phyloP scores from a whole-genome alignment of 169 alveolate species.

The Cryptosporidium viatorum region DNA sequence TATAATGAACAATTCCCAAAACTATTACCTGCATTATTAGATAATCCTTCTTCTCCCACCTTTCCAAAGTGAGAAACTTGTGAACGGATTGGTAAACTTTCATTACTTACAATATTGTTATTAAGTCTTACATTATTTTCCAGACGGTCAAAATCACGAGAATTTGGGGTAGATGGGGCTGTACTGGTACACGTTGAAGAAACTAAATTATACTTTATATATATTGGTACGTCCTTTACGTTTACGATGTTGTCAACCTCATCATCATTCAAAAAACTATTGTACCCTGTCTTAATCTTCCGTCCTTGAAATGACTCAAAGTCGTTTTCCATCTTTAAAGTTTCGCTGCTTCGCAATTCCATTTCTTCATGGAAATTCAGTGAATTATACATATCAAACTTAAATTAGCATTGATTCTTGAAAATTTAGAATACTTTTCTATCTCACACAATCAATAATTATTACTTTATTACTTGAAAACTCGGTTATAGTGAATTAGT shows the following conservation, averaged over 20 bases:
- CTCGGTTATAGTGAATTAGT: background rate
- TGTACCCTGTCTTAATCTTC: background rate
- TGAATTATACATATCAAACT: slow-evolving; percentile 11
- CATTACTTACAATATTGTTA: background rate
- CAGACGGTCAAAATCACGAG: slow-evolving; percentile 40
- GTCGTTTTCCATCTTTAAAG: background rate
- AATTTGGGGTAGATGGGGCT: slow-evolving; percentile 70
- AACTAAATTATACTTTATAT: slow-evolving; percentile 11
- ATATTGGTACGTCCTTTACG: slow-evolving; percentile 51
- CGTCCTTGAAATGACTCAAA: background rate
- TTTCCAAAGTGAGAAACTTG: slow-evolving; percentile 10
- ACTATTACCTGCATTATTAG: background rate
- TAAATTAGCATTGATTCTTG: background rate
- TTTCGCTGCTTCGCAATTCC: background rate
- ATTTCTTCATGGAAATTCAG: slow-evolving; percentile 10
- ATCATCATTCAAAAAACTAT: background rate
- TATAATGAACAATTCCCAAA: background rate
- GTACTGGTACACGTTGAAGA: slow-evolving; percentile 45
- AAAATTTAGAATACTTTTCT: background rate
- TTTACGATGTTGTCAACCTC: slow-evolving; percentile 14
- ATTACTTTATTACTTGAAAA: background rate
- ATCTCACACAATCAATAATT: background rate
- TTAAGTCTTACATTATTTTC: slow-evolving; percentile 1
- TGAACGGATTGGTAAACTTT: background rate
- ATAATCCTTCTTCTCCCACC: background rate